These are phyloP conservation scores for Neurospora sp. DNA, from an alignment of 495 filamentous ascomycete genomes.

Conservation along the genomic window DNA sequence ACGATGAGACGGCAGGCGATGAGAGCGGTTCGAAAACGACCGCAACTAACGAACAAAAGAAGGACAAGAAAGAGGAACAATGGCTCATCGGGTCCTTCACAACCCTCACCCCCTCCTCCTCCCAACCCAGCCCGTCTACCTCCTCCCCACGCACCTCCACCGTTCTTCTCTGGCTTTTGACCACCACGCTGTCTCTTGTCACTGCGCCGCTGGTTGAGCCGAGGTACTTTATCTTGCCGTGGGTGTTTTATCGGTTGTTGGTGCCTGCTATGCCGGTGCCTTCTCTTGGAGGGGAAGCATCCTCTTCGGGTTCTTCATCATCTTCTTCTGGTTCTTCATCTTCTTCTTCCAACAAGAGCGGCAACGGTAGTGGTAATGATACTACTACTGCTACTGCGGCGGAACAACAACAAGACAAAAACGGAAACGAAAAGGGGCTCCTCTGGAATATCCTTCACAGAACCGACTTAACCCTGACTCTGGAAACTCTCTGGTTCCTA, in stretches of 20 bases:
- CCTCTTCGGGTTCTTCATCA: background rate
- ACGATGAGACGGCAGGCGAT: background rate
- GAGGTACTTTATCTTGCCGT: slow-evolving; percentile 88
- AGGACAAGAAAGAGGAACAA: background rate
- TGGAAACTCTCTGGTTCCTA: slow-evolving; percentile 75
- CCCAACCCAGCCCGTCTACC: background rate
- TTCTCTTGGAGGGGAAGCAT: background rate
- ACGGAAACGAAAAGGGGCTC: background rate
- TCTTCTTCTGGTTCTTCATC: background rate
- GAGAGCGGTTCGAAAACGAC: background rate
- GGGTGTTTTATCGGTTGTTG: slow-evolving; percentile 86
- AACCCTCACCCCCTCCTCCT: background rate
- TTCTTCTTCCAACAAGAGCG: background rate
- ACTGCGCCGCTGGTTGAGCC: slow-evolving; percentile 91
- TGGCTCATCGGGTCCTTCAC: background rate
- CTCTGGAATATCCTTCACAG: background rate
- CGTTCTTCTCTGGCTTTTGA: slow-evolving; percentile 54
- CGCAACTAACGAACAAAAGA: background rate
- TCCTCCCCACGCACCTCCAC: slow-evolving; percentile 24
- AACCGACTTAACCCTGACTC: slow-evolving; percentile 34
- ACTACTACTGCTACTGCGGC: background rate
- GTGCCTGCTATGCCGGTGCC: slow-evolving; percentile 39
- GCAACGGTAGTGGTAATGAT: background rate
- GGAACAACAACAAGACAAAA: background rate
- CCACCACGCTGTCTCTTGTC: slow-evolving; percentile 65